These are phyloP conservation scores for Planoprotostelium fungivorum DNA, from an alignment of 78 protist species.

Conservation along the genomic window DNA sequence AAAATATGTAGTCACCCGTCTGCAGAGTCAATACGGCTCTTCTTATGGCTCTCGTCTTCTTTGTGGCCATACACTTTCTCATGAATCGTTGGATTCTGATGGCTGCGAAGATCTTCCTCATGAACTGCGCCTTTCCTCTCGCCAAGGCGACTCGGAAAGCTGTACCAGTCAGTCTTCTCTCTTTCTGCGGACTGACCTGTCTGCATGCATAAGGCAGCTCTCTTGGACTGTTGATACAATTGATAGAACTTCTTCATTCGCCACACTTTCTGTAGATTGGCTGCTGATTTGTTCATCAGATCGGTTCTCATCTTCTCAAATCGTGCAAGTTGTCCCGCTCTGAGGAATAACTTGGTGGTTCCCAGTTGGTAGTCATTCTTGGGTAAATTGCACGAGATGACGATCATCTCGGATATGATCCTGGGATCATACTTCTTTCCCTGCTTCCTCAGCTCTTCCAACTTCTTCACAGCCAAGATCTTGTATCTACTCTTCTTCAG, in stretches of 20 bases:
- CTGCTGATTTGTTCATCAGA: slow-evolving; percentile 25
- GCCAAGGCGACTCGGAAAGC: not conserved
- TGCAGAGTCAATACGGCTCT: not conserved
- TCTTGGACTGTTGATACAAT: not conserved
- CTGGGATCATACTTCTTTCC: slow-evolving; percentile 16
- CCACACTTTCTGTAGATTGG: slow-evolving; percentile 37
- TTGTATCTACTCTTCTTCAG: slow-evolving; percentile 35
- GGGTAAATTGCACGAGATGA: slow-evolving; percentile 7
- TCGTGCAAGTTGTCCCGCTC: slow-evolving; percentile 62
- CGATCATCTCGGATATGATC: slow-evolving; percentile 9
- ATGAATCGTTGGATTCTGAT: not conserved
- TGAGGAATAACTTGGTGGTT: slow-evolving; percentile 39
- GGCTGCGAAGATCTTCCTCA: not conserved
- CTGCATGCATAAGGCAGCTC: slow-evolving; percentile 26
- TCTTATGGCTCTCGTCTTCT: not conserved
- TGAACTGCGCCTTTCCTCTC: not conserved
- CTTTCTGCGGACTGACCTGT: slow-evolving; percentile 17
- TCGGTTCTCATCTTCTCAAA: slow-evolving; percentile 36
- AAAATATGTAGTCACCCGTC: not conserved
- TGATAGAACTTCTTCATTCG: not conserved
- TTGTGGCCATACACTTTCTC: not conserved
- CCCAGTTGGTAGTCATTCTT: slow-evolving; percentile 47
- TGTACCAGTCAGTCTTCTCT: slow-evolving; percentile 1
- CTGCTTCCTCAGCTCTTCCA: not conserved
- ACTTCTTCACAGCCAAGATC: slow-evolving; percentile 8